phyloP scores from a whole-genome alignment of 495 filamentous ascomycete species.

The Aspergillus baeticus region DNA sequence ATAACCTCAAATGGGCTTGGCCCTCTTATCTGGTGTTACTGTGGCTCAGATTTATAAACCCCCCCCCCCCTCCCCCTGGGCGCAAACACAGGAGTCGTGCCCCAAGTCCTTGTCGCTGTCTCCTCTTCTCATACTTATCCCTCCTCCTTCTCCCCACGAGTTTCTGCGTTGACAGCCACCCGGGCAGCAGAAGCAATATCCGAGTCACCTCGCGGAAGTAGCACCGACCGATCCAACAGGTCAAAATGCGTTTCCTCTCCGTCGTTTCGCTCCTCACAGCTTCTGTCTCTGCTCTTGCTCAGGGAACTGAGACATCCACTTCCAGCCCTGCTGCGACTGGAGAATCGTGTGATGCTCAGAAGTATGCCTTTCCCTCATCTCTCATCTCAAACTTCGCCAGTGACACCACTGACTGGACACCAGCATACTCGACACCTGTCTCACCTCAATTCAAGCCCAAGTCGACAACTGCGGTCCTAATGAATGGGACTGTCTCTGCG shows the following conservation, averaged over 20 bases:
- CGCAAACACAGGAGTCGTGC: neutral
- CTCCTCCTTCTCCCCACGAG: neutral
- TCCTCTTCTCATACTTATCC: neutral
- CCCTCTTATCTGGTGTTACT: neutral
- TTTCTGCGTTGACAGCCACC: no score
- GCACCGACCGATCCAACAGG: neutral
- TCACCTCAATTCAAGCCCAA: conserved; percentile 19
- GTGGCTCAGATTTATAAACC: neutral
- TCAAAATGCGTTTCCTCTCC: conserved; percentile 14
- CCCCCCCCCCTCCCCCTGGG: neutral
- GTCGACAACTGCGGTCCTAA: conserved; percentile 26
- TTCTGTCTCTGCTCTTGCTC: conserved; percentile 10
- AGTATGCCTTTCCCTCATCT: conserved; percentile 1
- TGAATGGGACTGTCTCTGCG: conserved; percentile 32
- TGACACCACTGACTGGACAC: neutral
- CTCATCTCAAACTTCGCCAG: neutral
- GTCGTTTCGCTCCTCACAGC: conserved; percentile 6
- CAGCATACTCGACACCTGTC: conserved; percentile 36
- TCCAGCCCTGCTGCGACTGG: neutral
- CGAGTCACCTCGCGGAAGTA: neutral
- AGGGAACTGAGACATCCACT: conserved; percentile 1
- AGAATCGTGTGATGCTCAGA: conserved; percentile 11
- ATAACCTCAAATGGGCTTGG: neutral
- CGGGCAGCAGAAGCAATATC: neutral
- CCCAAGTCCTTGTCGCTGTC: neutral